Evolutionary conservation across 306 rosid genomes (phyloP).

Genomic region (Canavalia gladiata): DNA sequence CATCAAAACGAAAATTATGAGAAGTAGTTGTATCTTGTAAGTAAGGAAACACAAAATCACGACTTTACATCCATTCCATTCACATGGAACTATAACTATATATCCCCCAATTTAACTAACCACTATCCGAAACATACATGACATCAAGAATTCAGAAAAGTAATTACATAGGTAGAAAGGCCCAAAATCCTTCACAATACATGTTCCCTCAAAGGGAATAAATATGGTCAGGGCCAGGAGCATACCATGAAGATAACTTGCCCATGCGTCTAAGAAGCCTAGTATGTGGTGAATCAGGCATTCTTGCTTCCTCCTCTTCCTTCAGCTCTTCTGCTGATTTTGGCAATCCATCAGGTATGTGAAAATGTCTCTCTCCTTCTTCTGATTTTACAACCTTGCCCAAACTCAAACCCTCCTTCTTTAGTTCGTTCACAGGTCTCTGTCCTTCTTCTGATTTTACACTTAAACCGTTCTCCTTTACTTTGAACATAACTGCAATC

Average conservation of each 20-base stretch:
- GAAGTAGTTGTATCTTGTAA: not conserved
- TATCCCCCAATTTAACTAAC: not conserved
- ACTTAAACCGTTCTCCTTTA: too few relatives aligned
- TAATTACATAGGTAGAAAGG: not conserved
- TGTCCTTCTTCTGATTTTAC: conserved; percentile 7
- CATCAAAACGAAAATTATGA: not conserved
- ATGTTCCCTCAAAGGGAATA: not conserved
- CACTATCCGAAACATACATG: not conserved
- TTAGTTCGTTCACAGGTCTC: conserved; percentile 56
- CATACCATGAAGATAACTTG: conserved; percentile 81
- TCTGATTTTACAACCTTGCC: conserved; percentile 36
- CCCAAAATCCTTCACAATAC: not conserved
- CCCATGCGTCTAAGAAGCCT: conserved; percentile 81
- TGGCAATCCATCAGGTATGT: conserved; percentile 91
- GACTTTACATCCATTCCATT: not conserved
- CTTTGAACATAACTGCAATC: too few relatives aligned
- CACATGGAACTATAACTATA: not conserved
- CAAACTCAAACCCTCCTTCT: conserved; percentile 43
- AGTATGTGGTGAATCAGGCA: conserved; percentile 88
- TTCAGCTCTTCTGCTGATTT: conserved; percentile 70
- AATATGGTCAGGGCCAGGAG: conserved; percentile 77
- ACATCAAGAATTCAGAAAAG: not conserved
- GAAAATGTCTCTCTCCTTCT: conserved; percentile 48
- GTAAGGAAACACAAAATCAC: not conserved
- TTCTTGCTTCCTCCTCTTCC: conserved; percentile 73